These are phyloP conservation scores for Phytophthora ramorum DNA, from an alignment of 352 stramenopile species.

Conservation along the genomic window DNA sequence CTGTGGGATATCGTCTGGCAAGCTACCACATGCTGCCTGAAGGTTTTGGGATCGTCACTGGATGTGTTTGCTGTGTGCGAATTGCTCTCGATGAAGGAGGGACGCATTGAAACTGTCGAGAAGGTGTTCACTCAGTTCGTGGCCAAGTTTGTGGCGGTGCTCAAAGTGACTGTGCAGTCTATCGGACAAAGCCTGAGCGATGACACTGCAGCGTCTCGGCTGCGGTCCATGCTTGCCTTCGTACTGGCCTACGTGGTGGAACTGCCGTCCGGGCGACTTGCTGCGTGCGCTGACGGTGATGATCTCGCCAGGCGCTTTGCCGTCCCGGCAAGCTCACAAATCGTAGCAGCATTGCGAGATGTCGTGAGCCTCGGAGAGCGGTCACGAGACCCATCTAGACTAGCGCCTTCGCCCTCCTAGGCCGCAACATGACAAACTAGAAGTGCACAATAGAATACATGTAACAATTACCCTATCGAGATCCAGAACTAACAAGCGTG, in stretches of 20 bases:
- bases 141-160: constrained; percentile 8
- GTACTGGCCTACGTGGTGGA: constrained; percentile 22
- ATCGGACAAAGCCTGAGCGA: background rate
- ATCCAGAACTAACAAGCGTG: no score
- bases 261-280: background rate
- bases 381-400: no score
- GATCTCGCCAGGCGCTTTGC: constrained; percentile 13
- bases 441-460: constrained; percentile 2
- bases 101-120: constrained; percentile 11
- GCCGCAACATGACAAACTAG: background rate
- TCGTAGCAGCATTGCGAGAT: constrained; percentile 16
- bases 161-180: constrained; percentile 11
- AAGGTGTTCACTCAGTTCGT: constrained; percentile 11
- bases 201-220: constrained; percentile 2
- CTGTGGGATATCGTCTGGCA: constrained; percentile 52
- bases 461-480: background rate
- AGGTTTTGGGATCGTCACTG: constrained; percentile 19
- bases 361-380: no score
- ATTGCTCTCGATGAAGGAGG: constrained; percentile 21
- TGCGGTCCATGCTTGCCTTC: constrained; percentile 26
- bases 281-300: background rate
- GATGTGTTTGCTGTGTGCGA: constrained; percentile 17
- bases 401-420: no score
- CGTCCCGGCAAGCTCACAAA: constrained; percentile 9
- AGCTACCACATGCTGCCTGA: constrained; percentile 31